Conservation (phyloP, 192 early-diverging fungal species). For the Coemansia brasiliensis region DNA sequence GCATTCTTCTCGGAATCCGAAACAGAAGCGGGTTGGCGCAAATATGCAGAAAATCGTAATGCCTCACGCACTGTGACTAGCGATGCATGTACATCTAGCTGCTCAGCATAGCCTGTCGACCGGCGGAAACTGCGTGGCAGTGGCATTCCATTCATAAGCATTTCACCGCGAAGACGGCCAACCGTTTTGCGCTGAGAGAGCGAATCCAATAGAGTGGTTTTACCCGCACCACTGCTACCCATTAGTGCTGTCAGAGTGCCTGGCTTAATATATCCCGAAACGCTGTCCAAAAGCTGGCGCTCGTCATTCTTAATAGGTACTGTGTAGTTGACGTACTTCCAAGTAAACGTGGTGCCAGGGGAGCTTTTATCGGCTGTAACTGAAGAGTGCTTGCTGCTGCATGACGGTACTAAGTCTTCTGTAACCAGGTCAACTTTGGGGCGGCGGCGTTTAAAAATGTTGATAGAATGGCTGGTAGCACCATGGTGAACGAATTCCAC, state of each 20-base stretch:
- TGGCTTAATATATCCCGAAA: constrained; percentile 65
- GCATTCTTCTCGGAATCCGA: constrained; percentile 59
- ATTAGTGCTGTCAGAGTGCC: constrained; percentile 79
- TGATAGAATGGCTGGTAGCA: constrained; percentile 56
- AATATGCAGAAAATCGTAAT: constrained; percentile 57
- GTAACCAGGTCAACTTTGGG: constrained; percentile 34
- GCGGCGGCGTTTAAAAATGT: constrained; percentile 54
- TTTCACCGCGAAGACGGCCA: constrained; percentile 57
- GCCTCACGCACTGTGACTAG: constrained; percentile 64
- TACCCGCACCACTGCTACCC: constrained; percentile 61
- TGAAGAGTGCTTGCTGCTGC: constrained; percentile 18
- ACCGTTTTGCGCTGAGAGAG: constrained; percentile 72
- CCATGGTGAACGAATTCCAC: constrained; percentile 68
- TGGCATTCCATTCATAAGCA: constrained; percentile 63
- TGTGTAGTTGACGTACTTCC: constrained; percentile 68
- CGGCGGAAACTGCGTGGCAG: constrained; percentile 59
- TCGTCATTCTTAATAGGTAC: constrained; percentile 64
- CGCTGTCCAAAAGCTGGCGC: constrained; percentile 65
- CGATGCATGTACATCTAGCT: constrained; percentile 72
- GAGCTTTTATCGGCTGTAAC: constrained; percentile 50
- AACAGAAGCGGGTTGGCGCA: constrained; percentile 64
- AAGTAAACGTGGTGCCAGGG: constrained; percentile 60
- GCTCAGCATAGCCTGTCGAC: constrained; percentile 73
- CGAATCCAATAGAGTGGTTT: constrained; percentile 73
- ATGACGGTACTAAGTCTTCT: constrained; percentile 33